Evolutionary conservation across 1,139 yeast species (phyloP), one percentile per base, ranked within the genome.

Genomic region (Hemisphaericaspora xylofermentans): DNA sequence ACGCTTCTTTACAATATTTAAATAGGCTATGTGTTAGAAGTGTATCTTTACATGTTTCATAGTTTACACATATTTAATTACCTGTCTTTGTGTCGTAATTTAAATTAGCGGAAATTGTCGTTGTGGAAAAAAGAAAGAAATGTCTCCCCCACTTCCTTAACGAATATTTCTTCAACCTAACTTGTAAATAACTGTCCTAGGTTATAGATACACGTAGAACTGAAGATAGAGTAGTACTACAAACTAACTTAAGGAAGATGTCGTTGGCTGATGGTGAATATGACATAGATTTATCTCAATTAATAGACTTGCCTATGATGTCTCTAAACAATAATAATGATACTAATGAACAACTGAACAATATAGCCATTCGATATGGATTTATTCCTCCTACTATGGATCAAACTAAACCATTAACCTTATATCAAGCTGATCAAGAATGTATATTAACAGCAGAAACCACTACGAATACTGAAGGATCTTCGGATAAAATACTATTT

Each of bases 341-440:
- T 21, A 18, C 21, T 14, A 21, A 6, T 12, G 16, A 15, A 18
- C 12, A 10, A 18, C 36, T 24, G n/a, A 10, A 22, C 14, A 54
- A 61, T 39, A 52, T 71, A 32, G 76, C 74, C 8, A 53, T 72
- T 26, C 57, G 76, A 21, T 71, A 71, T 48, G 76, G 75, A 22
- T 63, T 66, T 43, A 59, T 68, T n/a, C 75, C 76, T 5, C 71
- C 66, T 40, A 62, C 72, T 29, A 62, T 71, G 71, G 75, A 71
- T 48, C 69, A 61, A 39, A 39, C 57, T 3, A 56, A 59, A 42
- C 67, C 70, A 3, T 51, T 71, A 35, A 60, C 54, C 17, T 51
- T 71, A 36, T 71, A 68, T 51, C 70, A 68, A 43, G 60, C 60
- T 35, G 64, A 61, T 36, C 63, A 61, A 40, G 64, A 63, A 39